Percentiles rank a stretch among this genome's conserved stretches.
These are phyloP conservation scores for Kitagawia praeruptora DNA, from an alignment of 129 eudicot species.

Conservation along the genomic window DNA sequence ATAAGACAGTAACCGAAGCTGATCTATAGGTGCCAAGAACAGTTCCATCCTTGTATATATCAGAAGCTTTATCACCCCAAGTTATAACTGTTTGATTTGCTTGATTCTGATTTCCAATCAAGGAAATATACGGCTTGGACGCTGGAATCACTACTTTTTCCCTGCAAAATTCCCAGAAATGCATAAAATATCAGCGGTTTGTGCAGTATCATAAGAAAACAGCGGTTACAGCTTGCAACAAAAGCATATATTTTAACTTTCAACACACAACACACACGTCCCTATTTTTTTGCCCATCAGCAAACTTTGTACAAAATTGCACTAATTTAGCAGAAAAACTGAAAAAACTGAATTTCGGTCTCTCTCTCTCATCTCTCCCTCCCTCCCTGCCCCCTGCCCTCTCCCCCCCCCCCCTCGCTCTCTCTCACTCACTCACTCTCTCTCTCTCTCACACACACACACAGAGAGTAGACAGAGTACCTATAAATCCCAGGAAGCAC, in stretches of 20 bases:
- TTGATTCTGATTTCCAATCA: slow-evolving; percentile 49
- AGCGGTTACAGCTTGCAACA: neutral
- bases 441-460: too few relatives aligned
- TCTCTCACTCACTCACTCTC: too few relatives aligned
- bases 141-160: slow-evolving; percentile 69
- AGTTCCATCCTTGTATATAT: slow-evolving; percentile 32
- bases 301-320: slow-evolving; percentile 4
- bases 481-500: slow-evolving; percentile 88
- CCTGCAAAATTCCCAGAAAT: slow-evolving; percentile 27
- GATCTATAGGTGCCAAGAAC: slow-evolving; percentile 64
- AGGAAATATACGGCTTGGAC: slow-evolving; percentile 70
- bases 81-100: slow-evolving; percentile 48
- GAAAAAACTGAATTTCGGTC: neutral
- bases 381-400: too few relatives aligned
- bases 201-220: neutral
- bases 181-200: neutral
- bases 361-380: too few relatives aligned
- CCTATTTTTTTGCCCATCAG: slow-evolving; percentile 8
- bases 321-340: neutral
- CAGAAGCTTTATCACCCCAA: slow-evolving; percentile 75
- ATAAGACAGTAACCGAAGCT: slow-evolving; percentile 51
- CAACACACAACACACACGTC: slow-evolving; percentile 14
- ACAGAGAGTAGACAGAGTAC: slow-evolving; percentile 16
- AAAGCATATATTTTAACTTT: neutral
- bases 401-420: too few relatives aligned